Base-by-base conservation (phyloP, 202 grass and related monocot species). In the Eragrostis tef region DNA sequence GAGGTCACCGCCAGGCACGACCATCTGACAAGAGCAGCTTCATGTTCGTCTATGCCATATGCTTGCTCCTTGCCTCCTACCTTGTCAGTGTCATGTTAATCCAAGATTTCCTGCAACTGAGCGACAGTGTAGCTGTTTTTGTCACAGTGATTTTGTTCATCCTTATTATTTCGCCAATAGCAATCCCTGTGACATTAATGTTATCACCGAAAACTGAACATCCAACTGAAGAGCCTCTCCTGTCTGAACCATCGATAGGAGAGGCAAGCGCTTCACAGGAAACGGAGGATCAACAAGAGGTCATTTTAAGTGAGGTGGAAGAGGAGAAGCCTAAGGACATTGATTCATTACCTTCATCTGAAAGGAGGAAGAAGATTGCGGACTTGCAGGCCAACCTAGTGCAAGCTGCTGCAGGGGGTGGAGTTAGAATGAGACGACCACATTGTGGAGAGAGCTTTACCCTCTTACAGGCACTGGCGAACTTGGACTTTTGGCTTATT, bases 401-500 rank as follows among this genome's bases (percentile, higher is more conserved):
- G 70, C 87, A 94, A 60, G 95, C 95, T 39, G 95, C 92, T 15
- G 95, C 95, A 39, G 86, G 88, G 60, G 92, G 95, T 53, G 83
- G 91, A 41, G 90, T 94, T 78, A 88, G 95, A 84, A 91, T 98
- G 57, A 94, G 88, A 70, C 83, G 78, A 21, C 92, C 95, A 34
- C 92, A 11, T 66, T 79, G 95, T 43, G 95, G 95, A 42, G 92
- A 98, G 75, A 91, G 94, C 84, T 98, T 98, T 80, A 98, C 92
- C 47, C 70, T 98, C 70, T 73, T 77, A 51, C 92, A 98, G 74
- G 90, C 95, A 82, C 46, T 93, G 29, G 88, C 93, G 46, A 98
- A 94, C 75, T 88, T 83, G 67, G 95, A 98, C 79, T 98, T 94
- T 78, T 98, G 95, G 95, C 86, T 98, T 56, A 93, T 98, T 72